Conservation (phyloP, 768 basidiomycete genomes). For the Pleurotus tuoliensis region DNA sequence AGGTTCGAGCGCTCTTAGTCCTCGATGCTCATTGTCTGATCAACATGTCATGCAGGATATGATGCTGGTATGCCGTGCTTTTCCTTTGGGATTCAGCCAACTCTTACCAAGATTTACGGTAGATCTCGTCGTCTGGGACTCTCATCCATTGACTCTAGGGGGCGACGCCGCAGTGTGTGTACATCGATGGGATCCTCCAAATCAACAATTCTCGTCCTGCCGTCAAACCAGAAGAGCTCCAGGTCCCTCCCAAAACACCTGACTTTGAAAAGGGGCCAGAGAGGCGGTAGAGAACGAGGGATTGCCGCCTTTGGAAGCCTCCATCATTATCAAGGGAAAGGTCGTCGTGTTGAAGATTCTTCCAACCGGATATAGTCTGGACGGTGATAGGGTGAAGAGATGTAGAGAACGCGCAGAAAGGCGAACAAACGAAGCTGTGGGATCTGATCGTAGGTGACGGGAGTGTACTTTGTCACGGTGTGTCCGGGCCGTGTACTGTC, state of each 20-base stretch:
- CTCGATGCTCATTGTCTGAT: constrained; percentile 1
- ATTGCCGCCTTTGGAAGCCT: constrained; percentile 58
- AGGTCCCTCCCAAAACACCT: constrained; percentile 49
- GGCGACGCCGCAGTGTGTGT: constrained; percentile 78
- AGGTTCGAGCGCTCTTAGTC: constrained; percentile 27
- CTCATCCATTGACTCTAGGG: constrained; percentile 78
- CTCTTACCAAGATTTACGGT: not conserved
- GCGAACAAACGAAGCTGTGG: constrained; percentile 12
- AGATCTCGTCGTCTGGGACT: constrained; percentile 65
- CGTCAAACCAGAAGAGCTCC: constrained; percentile 44
- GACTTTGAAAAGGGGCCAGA: constrained; percentile 53
- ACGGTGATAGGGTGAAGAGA: constrained; percentile 11
- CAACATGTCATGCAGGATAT: constrained; percentile 39
- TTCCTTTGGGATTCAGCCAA: not conserved
- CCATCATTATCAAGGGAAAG: constrained; percentile 14
- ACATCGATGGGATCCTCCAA: constrained; percentile 81
- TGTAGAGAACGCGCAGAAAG: constrained; percentile 12
- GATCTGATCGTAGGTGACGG: constrained; percentile 52
- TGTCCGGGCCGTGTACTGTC: not conserved
- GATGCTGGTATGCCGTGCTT: constrained; percentile 48
- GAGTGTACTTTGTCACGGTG: constrained; percentile 41
- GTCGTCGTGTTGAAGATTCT: constrained; percentile 56
- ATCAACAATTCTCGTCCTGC: constrained; percentile 28
- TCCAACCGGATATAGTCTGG: constrained; percentile 28
- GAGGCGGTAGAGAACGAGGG: constrained; percentile 61